A percentile compares a stretch with the other conserved stretches of the same genome.
Evolutionary conservation across 2,329 filamentous ascomycete species (phyloP).

Genomic region (Colletotrichum higginsianum): DNA sequence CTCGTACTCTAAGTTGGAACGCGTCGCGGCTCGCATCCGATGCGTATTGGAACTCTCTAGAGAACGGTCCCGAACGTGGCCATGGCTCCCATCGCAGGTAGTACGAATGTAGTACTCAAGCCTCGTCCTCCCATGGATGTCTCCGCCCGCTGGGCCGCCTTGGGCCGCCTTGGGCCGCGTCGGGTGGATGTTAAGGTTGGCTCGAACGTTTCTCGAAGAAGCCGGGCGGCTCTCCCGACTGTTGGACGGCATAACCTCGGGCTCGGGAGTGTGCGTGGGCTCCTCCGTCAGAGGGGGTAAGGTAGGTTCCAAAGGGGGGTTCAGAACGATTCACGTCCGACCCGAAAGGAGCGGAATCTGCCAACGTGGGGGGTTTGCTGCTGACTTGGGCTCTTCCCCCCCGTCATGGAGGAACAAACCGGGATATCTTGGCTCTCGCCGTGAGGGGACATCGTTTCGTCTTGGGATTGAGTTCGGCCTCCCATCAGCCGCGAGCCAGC

Average conservation of each 20-base stretch:
- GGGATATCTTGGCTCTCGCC: neutral
- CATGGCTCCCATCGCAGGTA: slow-evolving; percentile 3
- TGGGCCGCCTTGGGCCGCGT: neutral
- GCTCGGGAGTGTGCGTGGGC: slow-evolving; percentile 22
- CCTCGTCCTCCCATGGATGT: neutral
- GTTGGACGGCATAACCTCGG: slow-evolving; percentile 16
- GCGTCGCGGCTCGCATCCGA: slow-evolving; percentile 18
- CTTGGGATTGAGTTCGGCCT: neutral
- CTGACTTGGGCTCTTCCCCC: neutral
- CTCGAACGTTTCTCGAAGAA: neutral
- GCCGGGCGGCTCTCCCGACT: neutral
- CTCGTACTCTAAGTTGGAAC: neutral
- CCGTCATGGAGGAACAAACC: neutral
- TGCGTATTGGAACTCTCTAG: slow-evolving; percentile 1
- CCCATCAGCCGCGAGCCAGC: neutral
- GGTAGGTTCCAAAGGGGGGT: slow-evolving; percentile 12
- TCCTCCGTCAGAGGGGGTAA: slow-evolving; percentile 22
- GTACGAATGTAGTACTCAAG: too few species aligned
- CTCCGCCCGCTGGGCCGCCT: neutral
- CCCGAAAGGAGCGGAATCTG: neutral
- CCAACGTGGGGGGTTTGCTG: neutral
- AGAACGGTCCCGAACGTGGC: slow-evolving; percentile 12
- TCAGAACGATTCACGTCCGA: slow-evolving; percentile 11
- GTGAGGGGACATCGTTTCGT: neutral
- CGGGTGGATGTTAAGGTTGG: slow-evolving; percentile 1